Base-by-base conservation (phyloP, 2,329 filamentous ascomycete species). In the Akanthomyces lecanii region DNA sequence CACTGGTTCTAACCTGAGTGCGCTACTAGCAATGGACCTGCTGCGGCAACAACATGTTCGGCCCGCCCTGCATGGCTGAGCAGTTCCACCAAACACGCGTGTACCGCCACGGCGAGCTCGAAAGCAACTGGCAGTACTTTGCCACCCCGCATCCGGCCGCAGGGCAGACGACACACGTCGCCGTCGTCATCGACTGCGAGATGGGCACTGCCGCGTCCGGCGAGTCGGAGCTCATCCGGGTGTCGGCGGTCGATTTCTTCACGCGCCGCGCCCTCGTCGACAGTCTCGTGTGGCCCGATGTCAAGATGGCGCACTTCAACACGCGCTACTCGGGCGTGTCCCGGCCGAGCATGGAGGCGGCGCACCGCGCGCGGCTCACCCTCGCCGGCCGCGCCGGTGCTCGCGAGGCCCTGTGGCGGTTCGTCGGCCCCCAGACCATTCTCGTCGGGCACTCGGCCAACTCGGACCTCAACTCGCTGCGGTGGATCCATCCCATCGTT, bases 151-250 rank as follows among this genome's bases (percentile, higher is more conserved):
- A 36, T 1, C 12, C 55, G 2, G 2, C n/a, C 25, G 28, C 16
- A 6, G 42, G 28, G n/a, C 42, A 47, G 4, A 28, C 40, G 7
- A 50, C 64, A 45, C 51, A 55, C 44, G 47, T 33, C 63, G 62
- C 18, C 2, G 76, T 85, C 3, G 80, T 78, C 0, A 71, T 86
- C 4, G 82, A 85, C 65, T 85, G 83, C 65, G 82, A 85, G 66
- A 85, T 85, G 81, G 82, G 82, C 18, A 76, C 73, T 0, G 72
- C 78, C 1, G 66, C 67, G 10, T 71, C 71, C 5, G 77, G 78
- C 7, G 80, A 85, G 11, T 70, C 72, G 0, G 82, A 85, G 65
- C 71, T 85, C 8, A 82, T 86, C 63, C 81, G 82, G 4, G 48
- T 86, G 1, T 80, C 79, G 0, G 68, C 78, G 2, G 68, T 85